Base-by-base conservation (phyloP, 208 protist species). In the Ichthyophonus hoferi region DNA sequence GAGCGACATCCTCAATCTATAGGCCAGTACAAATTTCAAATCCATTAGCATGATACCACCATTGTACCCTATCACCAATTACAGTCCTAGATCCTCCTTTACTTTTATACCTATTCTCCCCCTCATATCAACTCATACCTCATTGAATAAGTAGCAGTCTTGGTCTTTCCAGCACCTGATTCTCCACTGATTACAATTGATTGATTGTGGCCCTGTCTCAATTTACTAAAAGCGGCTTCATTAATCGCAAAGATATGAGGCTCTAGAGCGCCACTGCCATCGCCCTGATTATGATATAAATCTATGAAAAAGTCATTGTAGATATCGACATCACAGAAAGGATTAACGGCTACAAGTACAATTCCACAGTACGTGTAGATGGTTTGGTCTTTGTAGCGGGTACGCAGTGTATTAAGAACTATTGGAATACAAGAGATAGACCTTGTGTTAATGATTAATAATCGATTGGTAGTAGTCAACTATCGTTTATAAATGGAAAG, bases 181-280 rank as follows among this genome's bases (percentile, higher is more conserved):
- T 96, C 95, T 84, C 95, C 95, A 41, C 86, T 79, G 34, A 96
- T 91, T 14, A 96, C 90, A 67, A 95, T 94, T 0, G 90, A 93
- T 87, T 95, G 93, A 58, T 93, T 91, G 31, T 83, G 50, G 33
- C 86, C 58, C 7, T 67, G 88, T n/a, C 87, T 58, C 93, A 95
- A 93, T 12, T 79, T 7, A n/a, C 92, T 89, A 79, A 92, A 95
- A 0, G 93, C 89, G 0, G 89, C 79, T 37, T 95, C 92, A 0
- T 93, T 89, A 17, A 93, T 77, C 0, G 90, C 87, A 58, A 92
- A 94, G 24, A 93, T 84, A 88, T 93, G 92, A n/a, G 92, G 92
- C 33, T 85, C 79, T 1, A 90, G 82, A 83, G 79, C 84, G 34
- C 78, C 83, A 35, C n/a, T 1, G 14, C 24, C 1, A 40, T 89